Evolutionary conservation across 2,329 filamentous ascomycete genomes (phyloP), one percentile per base, ranked within the genome.

Genomic region (Arthroderma uncinatum): DNA sequence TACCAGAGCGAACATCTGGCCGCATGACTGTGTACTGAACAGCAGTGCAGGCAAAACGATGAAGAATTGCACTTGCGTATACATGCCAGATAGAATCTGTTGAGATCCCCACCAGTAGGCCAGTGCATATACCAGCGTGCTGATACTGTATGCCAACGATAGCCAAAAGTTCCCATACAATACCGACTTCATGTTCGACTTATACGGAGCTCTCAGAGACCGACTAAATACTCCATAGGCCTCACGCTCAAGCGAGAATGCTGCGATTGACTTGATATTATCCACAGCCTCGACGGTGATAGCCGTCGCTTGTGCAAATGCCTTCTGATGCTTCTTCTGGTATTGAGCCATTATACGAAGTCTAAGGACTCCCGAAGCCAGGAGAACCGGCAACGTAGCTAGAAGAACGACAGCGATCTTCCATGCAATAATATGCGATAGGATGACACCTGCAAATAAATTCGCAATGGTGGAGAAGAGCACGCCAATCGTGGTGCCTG

Each of bases 41-140:
- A 89, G 76, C 65, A 88, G 78, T 19, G 83, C 77, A 1, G 84
- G 76, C 12, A 87, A 74, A 7, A 88, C 82, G 62, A 86, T 83
- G 68, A 88, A 84, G 71, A 87, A 88, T 52, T 78, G 67, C 34
- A 84, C 76, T 25, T 81, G 79, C 56, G 78, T 78, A 61, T 83
- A 83, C 55, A 79, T 69, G 4, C 84, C 83, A 48, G 77, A 74
- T 39, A 81, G 78, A 59, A 88, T 85, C 61, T 82, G 79, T 62
- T 79, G 82, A 0, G 83, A 79, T 1, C 85, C 85, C 84, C 84
- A 89, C 83, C 84, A 89, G 70, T 87, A 88, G 0, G 84, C 82
- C 57, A 89, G 79, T 0, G 83, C 82, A 64, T 87, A 86, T 36
- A 87, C 80, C 53, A 86, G 74, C 64, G 82, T 83, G 23, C 80